Evolutionary conservation across 768 basidiomycete genomes (phyloP), one percentile per base, ranked within the genome.

Genomic region (Agrocybe chaxingu): DNA sequence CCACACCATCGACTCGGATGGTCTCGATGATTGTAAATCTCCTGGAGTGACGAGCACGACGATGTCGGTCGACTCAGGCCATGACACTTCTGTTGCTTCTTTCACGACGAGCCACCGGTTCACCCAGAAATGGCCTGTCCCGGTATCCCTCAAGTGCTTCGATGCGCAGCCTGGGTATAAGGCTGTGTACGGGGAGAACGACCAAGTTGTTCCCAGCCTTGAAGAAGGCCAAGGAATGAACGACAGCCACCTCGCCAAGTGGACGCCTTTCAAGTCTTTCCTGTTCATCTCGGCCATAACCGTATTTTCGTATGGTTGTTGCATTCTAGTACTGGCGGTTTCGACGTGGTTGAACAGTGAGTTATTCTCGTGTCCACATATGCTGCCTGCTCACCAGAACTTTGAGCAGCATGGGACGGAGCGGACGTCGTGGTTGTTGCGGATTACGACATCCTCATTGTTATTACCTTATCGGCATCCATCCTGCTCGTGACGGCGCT

Each of bases 211-310:
- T 8, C 63, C 58, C 8, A 65, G 62, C 52, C 54, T 65, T 18
- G 63, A 65, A 42, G 57, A 59, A 53, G 63, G 63, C 12, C 58
- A 58, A 24, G 74, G 70, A 1, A 58, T 72, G 39, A 73, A 70
- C n/a, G 55, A 72, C 7, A 70, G 72, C 43, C 58, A 62, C 32
- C 58, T 72, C 10, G 73, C 70, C 32, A 57, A 65, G n/a, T 87
- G 87, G 87, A 81, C 80, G 11, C 47, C 51, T n/a, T 76, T 76
- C 60, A 89, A 87, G 64, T 84, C 81, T 80, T 73, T 70, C 24
- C 64, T 88, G 37, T 59, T 86, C 12, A 42, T 81, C 11, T 85
- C 85, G 3, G 72, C 83, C 3, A 63, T 68, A 19, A 70, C 72
- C 7, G 77, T 87, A 39, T 77, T 87, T 46, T 62, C 62, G 0